Conservation (phyloP, 2,329 filamentous ascomycete species). For the Diplodia sapinea region DNA sequence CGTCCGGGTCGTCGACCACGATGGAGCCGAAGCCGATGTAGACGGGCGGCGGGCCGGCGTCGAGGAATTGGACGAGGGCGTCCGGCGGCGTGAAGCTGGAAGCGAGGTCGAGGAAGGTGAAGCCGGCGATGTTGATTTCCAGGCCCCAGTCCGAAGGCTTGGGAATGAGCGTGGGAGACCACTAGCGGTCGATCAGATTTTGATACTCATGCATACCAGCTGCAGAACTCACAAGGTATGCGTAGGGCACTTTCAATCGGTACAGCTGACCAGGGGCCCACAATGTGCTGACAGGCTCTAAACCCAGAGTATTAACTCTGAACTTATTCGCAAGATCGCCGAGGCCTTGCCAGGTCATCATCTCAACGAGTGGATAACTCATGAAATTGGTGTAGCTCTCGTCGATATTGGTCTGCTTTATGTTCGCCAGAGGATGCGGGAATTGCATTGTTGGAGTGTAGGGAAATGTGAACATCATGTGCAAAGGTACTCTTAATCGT, state of each 20-base stretch:
- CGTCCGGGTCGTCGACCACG: constrained; percentile 73
- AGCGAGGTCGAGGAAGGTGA: constrained; percentile 76
- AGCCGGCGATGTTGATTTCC: constrained; percentile 76
- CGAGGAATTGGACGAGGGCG: constrained; percentile 53
- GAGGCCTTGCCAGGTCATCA: constrained; percentile 70
- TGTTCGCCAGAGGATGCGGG: constrained; percentile 77
- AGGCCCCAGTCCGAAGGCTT: constrained; percentile 72
- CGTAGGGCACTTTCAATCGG: constrained; percentile 75
- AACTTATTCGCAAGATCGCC: constrained; percentile 80
- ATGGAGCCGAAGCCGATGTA: constrained; percentile 81
- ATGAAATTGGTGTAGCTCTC: constrained; percentile 79
- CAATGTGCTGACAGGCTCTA: constrained; percentile 76
- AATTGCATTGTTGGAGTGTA: constrained; percentile 78
- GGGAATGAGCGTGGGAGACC: constrained; percentile 67
- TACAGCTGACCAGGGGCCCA: constrained; percentile 79
- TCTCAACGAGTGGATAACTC: constrained; percentile 78
- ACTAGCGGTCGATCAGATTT: constrained; percentile 34
- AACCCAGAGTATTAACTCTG: constrained; percentile 68
- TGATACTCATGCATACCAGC: not conserved
- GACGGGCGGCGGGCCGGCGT: constrained; percentile 60
- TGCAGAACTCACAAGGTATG: constrained; percentile 60
- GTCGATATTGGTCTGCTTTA: constrained; percentile 75
- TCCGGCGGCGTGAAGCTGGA: constrained; percentile 65
- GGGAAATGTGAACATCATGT: constrained; percentile 91
- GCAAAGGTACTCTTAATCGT: constrained; percentile 73